A percentile compares a stretch with the other conserved stretches of the same genome.
Evolutionary conservation across 2,329 filamentous ascomycete genomes (phyloP).

Genomic region (Aspergillus felis): DNA sequence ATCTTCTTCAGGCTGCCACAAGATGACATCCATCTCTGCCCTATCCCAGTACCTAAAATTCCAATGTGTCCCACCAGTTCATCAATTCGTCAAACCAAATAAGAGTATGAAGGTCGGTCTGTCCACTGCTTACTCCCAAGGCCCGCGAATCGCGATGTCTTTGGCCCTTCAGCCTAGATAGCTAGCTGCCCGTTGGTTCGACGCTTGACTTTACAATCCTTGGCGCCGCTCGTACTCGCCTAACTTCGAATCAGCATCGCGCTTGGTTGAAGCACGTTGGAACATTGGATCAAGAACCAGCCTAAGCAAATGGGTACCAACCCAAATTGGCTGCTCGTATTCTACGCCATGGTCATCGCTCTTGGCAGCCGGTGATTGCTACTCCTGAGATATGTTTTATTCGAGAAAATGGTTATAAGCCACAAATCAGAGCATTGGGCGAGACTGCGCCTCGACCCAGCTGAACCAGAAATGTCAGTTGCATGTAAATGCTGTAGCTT

Average conservation of each 20-base stretch:
- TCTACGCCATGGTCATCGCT: not conserved
- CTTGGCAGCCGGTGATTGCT: not conserved
- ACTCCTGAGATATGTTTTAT: not conserved
- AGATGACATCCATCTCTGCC: no score
- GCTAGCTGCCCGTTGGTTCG: no score
- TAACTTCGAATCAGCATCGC: not conserved
- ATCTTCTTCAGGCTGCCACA: slow-evolving; percentile 3
- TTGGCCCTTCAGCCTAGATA: no score
- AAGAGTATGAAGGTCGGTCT: no score
- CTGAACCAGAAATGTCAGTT: not conserved
- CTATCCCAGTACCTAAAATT: no score
- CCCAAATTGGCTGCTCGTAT: not conserved
- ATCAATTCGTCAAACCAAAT: not conserved
- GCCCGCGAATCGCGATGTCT: no score
- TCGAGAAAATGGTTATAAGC: not conserved
- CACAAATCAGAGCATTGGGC: not conserved
- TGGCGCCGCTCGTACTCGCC: slow-evolving; percentile 16
- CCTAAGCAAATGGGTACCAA: not conserved
- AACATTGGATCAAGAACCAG: not conserved
- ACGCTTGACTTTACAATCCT: not conserved
- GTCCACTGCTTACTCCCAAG: no score
- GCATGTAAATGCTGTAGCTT: not conserved
- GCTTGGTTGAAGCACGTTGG: not conserved
- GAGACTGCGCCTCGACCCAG: not conserved
- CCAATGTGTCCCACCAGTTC: no score